Conservation (phyloP, 305 asterid genomes). For the Nicotiana rustica region DNA sequence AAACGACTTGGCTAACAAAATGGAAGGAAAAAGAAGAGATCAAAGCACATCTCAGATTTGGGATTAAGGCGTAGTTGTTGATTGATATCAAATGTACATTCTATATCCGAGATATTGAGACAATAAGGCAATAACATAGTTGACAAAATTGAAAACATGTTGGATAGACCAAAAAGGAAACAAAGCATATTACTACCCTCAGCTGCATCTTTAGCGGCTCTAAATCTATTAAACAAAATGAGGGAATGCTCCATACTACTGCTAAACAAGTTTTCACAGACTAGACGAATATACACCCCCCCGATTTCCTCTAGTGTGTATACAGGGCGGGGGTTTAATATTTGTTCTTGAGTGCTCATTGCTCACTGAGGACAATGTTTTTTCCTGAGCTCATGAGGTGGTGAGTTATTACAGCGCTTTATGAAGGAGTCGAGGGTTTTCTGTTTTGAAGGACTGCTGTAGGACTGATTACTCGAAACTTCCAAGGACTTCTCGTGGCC, state of each 20-base stretch:
- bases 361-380: conserved; percentile 61
- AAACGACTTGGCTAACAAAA: no score
- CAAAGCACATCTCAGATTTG: no score
- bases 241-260: not conserved
- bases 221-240: not conserved
- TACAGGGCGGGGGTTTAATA: not conserved
- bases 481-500: conserved; percentile 78
- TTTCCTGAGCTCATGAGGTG: conserved; percentile 52
- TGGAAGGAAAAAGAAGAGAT: not conserved
- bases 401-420: conserved; percentile 71
- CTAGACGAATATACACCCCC: not conserved
- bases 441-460: conserved; percentile 48
- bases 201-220: not conserved
- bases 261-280: not conserved
- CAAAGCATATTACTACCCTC: not conserved
- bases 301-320: not conserved
- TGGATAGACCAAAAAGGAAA: not conserved
- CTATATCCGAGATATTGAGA: not conserved
- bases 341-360: conserved; percentile 19
- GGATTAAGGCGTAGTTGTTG: not conserved
- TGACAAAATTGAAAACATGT: not conserved
- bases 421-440: conserved; percentile 69
- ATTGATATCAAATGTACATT: not conserved
- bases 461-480: conserved; percentile 53
- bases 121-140: not conserved